These are phyloP conservation scores for Candida albicans DNA, from an alignment of 1,139 yeast genomes.

Conservation along the genomic window DNA sequence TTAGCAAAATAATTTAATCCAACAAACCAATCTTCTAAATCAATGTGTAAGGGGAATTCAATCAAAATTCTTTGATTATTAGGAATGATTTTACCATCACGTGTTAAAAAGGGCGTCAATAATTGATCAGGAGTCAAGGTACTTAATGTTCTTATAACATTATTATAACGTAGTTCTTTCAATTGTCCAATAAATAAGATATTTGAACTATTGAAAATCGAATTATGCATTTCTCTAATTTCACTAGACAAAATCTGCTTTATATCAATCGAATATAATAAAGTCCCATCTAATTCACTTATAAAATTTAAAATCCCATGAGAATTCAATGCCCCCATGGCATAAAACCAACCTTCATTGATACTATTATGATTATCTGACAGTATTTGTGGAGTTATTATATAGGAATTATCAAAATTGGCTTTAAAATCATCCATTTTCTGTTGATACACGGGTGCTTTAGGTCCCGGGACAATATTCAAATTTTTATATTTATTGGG, in stretches of 20 bases:
- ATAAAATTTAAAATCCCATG: conserved; percentile 66
- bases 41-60: conserved; percentile 68
- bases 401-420: conserved; percentile 3
- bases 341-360: conserved; percentile 70
- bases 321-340: conserved; percentile 70
- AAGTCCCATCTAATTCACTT: conserved; percentile 64
- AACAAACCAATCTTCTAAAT: conserved; percentile 82
- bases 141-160: conserved; percentile 35
- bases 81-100: conserved; percentile 35
- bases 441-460: conserved; percentile 46
- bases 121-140: conserved; percentile 24
- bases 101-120: conserved; percentile 27
- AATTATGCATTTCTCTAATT: conserved; percentile 65
- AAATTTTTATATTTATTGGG: conserved; percentile 46
- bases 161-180: conserved; percentile 50
- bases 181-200: conserved; percentile 61
- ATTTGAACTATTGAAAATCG: conserved; percentile 61
- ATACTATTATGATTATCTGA: conserved; percentile 18
- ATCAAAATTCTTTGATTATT: conserved; percentile 49
- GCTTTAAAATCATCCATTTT: conserved; percentile 14
- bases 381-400: conserved; percentile 5
- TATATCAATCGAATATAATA: conserved; percentile 64
- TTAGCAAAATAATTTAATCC: conserved; percentile 68
- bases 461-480: conserved; percentile 43
- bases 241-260: conserved; percentile 60